Evolutionary conservation across 257 asterid species (phyloP).

Genomic region (Petunia secreta): DNA sequence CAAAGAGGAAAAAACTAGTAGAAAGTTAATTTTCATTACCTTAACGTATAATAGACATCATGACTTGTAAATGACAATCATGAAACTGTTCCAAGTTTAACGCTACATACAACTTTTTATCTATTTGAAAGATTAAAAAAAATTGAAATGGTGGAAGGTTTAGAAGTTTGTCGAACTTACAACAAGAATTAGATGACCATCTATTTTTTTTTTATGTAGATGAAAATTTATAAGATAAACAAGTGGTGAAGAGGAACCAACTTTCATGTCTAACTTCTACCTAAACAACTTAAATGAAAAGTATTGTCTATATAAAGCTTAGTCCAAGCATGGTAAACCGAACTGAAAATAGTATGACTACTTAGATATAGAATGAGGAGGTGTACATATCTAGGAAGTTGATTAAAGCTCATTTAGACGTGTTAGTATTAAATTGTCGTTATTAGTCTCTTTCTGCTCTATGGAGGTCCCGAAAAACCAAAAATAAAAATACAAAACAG

Average conservation of each 20-base stretch:
- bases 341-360: neutral
- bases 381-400: neutral
- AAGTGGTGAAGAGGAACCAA: neutral
- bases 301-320: neutral
- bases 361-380: neutral
- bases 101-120: neutral
- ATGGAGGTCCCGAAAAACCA: no score
- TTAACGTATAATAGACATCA: neutral
- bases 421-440: no score
- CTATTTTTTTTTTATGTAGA: neutral
- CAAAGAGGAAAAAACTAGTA: no score
- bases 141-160: no score
- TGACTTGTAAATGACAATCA: neutral
- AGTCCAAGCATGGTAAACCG: neutral
- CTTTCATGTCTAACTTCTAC: neutral
- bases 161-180: neutral
- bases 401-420: no score
- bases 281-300: neutral
- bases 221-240: neutral
- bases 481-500: no score
- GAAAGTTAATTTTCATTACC: neutral
- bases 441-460: no score
- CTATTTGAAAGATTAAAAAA: no score
- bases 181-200: neutral
- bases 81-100: neutral